Evolutionary conservation across 2,329 filamentous ascomycete genomes (phyloP), one percentile per base, ranked within the genome.

Genomic region (Eutypella sp.): DNA sequence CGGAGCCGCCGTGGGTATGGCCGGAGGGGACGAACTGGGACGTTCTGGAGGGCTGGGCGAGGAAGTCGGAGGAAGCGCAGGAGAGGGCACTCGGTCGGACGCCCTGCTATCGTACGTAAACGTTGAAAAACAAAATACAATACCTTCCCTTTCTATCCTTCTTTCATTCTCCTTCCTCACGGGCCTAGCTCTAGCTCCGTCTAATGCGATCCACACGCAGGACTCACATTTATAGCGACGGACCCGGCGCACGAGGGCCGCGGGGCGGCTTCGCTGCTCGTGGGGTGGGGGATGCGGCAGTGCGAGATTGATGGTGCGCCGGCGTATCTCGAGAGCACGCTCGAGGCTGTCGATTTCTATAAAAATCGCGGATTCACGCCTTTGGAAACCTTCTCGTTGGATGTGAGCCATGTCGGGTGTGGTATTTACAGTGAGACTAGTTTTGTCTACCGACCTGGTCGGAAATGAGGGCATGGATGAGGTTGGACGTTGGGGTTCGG

Each of bases 241-340:
- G 56, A 60, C 29, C 57, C 54, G 1, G 22, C 27, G 13, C 47
- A 56, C 22, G 46, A 46, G 4, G 43, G 47, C 8, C 46, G 48
- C 18, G 57, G 58, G n/a, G 58, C 58, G 3, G 57, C 47, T 25
- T 44, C 47, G 0, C 36, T 56, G 49, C 41, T 60, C 47, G 47
- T 58, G 4, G 42, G 40, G 20, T 61, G 58, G 57, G 57, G 57
- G 4, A 45, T 56, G 5, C 46, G 56, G 5, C 48, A 47, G 10
- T 57, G 44, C 19, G 46, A 39, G 10, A 16, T 23, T 11, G 9
- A 46, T 4, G 7, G 36, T 20, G 33, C 45, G 1, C 52, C 48
- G 5, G 44, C 42, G 2, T 60, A 60, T 41, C 29, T 60, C 4
- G 58, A 61, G 39, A 60, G 58, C 22, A 61, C 58, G 5, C 19